Base-by-base conservation (phyloP, 1,139 yeast genomes). In the Eremothecium gossypii region DNA sequence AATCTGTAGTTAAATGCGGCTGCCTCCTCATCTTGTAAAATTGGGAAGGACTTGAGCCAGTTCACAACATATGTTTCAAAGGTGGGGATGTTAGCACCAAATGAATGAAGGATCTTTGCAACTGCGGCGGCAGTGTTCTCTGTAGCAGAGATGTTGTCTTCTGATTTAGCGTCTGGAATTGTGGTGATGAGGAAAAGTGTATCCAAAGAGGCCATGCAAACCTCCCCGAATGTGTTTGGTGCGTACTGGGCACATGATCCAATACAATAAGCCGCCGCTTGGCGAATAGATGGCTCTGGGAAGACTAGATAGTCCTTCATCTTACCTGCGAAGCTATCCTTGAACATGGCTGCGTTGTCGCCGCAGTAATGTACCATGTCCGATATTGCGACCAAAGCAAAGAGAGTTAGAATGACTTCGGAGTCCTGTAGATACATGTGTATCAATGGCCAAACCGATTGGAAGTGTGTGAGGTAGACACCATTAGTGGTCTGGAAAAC, bases 201-300 rank as follows among this genome's bases (percentile, higher is more conserved):
- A 50, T 79, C 85, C 47, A 89, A 67, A 30, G 89, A 74, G 4
- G 81, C 76, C 27, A 84, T 63, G 44, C 83, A 77, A 45, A 83
- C 73, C 28, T 79, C 79, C 12, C 73, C 71, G 57, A 79, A 86
- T 7, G 69, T 64, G 7, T 68, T 69, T 13, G 91, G 87, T 7
- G 89, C 89, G 53, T 73, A 69, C 59, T 83, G 87, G 6, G 95
- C 96, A 45, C 94, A 84, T 36, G 76, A 77, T 27, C 98, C 97
- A 44, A 89, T 77, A 30, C 85, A 78, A 53, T 79, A 81, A 1
- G 94, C 79, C 5, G 96, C 87, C 11, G 86, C 87, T 66, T 91
- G 96, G 54, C 97, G 81, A 30, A 89, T 72, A 8, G 79, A 73
- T 1, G 94, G 79, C 46, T 83, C 84, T 3, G 82, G 71, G 74